Percentiles rank a stretch among this genome's conserved stretches.
phyloP scores from a whole-genome alignment of 176 grass and related monocot genomes.

The Rhynchospora tenuis region DNA sequence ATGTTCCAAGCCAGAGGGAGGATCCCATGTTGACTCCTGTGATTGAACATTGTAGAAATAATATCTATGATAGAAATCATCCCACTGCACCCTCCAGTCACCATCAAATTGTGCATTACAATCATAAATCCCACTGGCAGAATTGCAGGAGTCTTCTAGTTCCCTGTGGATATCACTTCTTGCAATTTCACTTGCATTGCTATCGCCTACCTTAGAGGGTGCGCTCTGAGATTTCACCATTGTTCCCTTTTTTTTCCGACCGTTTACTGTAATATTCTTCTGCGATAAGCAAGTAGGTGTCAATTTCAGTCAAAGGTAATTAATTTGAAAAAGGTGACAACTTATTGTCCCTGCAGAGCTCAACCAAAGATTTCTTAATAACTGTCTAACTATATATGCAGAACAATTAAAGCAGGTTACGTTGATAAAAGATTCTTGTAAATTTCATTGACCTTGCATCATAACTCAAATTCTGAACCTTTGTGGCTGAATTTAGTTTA shows the following conservation, averaged over 20 bases:
- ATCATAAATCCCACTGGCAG: conserved; percentile 12
- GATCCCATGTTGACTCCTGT: conserved; percentile 75
- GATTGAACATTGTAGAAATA: conserved; percentile 74
- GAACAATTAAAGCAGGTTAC: neutral
- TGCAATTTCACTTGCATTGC: conserved; percentile 27
- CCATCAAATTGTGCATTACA: conserved; percentile 45
- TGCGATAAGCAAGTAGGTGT: conserved; percentile 31
- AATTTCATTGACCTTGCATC: neutral
- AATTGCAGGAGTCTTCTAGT: conserved; percentile 7
- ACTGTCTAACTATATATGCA: neutral
- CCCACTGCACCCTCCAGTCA: conserved; percentile 72
- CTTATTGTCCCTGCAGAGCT: neutral
- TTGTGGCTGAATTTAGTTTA: neutral
- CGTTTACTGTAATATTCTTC: conserved; percentile 35
- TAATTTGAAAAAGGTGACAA: neutral
- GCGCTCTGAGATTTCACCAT: conserved; percentile 21
- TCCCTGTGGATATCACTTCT: conserved; percentile 29
- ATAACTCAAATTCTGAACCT: neutral
- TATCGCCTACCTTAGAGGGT: conserved; percentile 28
- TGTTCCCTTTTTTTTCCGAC: conserved; percentile 46
- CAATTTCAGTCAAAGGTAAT: conserved; percentile 9
- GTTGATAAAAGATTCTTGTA: neutral
- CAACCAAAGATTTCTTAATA: neutral
- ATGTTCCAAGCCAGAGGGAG: conserved; percentile 70
- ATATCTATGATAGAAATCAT: conserved; percentile 65